A percentile compares a stretch with the other conserved stretches of the same genome.
These are phyloP conservation scores for Thalassia testudinum DNA, from an alignment of 116 monocot species.

Conservation along the genomic window DNA sequence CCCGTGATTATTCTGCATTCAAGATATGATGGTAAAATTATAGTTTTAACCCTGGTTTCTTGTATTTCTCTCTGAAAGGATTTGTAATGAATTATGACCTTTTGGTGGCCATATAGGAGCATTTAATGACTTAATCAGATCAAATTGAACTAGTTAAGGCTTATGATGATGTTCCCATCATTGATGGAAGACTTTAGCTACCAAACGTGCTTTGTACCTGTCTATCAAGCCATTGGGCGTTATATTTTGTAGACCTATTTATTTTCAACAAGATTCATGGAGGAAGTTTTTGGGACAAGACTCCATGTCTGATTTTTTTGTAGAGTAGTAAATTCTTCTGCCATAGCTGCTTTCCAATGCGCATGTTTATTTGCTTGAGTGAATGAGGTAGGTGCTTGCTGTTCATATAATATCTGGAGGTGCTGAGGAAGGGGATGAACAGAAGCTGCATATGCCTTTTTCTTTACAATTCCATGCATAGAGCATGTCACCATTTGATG, in stretches of 20 bases:
- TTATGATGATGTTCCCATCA: no score
- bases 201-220: background rate
- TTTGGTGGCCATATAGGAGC: no score
- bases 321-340: background rate
- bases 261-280: background rate
- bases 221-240: background rate
- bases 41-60: no score
- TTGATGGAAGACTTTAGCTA: constrained; percentile 2
- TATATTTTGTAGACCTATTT: constrained; percentile 2
- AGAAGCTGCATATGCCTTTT: background rate
- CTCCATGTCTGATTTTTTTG: background rate
- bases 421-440: background rate
- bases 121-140: no score
- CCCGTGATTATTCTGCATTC: no score
- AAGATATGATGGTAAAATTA: no score
- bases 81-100: no score
- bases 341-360: background rate
- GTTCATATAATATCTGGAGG: background rate
- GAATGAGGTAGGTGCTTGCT: background rate
- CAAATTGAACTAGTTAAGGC: no score
- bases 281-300: background rate
- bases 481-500: background rate
- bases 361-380: background rate
- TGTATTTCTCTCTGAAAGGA: no score
- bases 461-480: background rate